Evolutionary conservation across 1,139 yeast genomes (phyloP), one percentile per base, ranked within the genome.

Genomic region (Candida tetrigidarum): DNA sequence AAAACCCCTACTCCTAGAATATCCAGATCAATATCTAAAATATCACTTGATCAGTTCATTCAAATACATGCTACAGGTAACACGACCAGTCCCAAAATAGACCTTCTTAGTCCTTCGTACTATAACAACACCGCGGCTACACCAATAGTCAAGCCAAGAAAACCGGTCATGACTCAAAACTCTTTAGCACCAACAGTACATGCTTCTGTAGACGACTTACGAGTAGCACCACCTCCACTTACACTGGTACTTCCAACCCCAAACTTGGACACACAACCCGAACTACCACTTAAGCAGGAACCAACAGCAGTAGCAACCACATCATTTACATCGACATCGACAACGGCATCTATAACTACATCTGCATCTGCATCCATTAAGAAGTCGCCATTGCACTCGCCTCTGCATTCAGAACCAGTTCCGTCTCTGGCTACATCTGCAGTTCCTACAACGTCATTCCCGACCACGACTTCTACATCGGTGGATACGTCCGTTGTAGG

Each of bases 391-490:
- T 32, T 25, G 8, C 36, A 19, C 4, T 32, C 36, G 4, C 36
- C 36, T 7, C 15, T 32, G 36, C 15, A 32, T 19, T 32, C 36
- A n/a, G 36, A 32, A 19, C 25, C 36, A 19, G 36, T 9, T 19
- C 36, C 14, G 12, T 6, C 76, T 3, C 69, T 71, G 74, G 62
- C 70, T 18, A 62, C 74, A 18, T 66, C 66, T 39, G 50, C 65
- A 2, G 53, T 49, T n/a, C 46, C 52, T 3, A 9, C 16, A 33
- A 35, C 23, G 20, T 28, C 26, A 29, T 23, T 16, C 28, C 23
- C 26, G 22, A 33, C 29, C 34, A 39, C 25, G 23, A 28, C 29
- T 16, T 18, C 46, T 35, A 29, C 41, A 37, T 25, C 40, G 36
- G 26, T 46, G 38, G 11, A 39, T 19, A 39, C 46, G 2, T 15